Base-by-base conservation (phyloP, 2,329 filamentous ascomycete species). In the Paraphaeosphaeria sporulosa region DNA sequence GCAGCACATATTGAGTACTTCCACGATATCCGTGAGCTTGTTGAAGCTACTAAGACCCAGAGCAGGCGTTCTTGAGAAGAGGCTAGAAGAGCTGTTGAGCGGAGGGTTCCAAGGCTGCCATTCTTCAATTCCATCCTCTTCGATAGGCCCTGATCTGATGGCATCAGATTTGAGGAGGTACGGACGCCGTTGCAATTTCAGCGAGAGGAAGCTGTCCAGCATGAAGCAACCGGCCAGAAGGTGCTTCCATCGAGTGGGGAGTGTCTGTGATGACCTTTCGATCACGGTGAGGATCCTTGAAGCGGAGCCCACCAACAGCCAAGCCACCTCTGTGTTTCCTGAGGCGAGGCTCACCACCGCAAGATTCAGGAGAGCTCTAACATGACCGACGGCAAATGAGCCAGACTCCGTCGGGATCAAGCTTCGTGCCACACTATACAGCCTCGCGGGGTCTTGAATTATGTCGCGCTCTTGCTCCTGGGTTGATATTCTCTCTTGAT, bases 51-150 rank as follows among this genome's bases (percentile, higher is more conserved):
- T 87, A 23, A 84, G 70, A 5, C 80, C 77, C 47, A 83, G 78
- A 13, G 82, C 65, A 6, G 76, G 76, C 23, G 65, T 64, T 47
- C 70, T 66, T 2, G 51, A 46, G 67, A 64, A 34, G 63, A 62
- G 40, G 64, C 61, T 40, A n/a, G 59, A 56, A 34, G 58, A 51
- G 38, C 43, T 79, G 77, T 78, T 75, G 58, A 81, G 67, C 60
- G 82, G 81, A 27, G 87, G 85, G 19, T 82, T 81, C 90, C 90
- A 93, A 1, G 88, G 87, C 64, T 90, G 87, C 90, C 90, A 92
- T 77, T 92, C 89, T 69, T 92, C 90, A 21, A 89, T 78, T 1
- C 88, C 88, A 66, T 90, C 87, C 72, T 91, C 88, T 27, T 86
- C 82, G 2, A 90, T 78, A 2, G 78, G 74, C 10, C 83, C 83